Percentiles rank a stretch among this genome's conserved stretches.
Conservation (phyloP, 2,329 filamentous ascomycete genomes). For the Xylariaceae sp. region DNA sequence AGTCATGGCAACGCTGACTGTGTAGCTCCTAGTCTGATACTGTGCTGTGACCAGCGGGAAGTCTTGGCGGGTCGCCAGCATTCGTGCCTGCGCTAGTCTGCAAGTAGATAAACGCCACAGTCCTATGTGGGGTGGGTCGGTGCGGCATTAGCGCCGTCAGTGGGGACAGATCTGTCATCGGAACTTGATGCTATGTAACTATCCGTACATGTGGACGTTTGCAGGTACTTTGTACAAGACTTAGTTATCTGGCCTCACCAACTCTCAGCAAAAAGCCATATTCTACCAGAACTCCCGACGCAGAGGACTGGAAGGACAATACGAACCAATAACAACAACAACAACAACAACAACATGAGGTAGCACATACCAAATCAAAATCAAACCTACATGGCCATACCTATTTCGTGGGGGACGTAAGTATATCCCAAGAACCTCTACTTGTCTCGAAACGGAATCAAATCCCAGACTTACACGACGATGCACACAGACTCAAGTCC, state of each 20-base stretch:
- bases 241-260: constrained; percentile 5
- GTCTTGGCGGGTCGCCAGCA: too few relatives aligned
- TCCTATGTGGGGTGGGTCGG: too few relatives aligned
- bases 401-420: constrained; percentile 44
- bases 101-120: too few relatives aligned
- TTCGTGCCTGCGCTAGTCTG: too few relatives aligned
- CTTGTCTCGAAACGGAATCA: background rate
- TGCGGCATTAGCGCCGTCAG: background rate
- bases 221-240: too few relatives aligned
- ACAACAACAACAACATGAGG: constrained; percentile 9
- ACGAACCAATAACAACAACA: background rate
- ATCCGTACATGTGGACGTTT: too few relatives aligned
- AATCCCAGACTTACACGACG: constrained; percentile 7
- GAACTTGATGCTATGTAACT: too few relatives aligned
- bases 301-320: background rate
- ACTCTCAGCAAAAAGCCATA: background rate
- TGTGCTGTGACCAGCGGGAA: too few relatives aligned
- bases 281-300: background rate
- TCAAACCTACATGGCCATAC: constrained; percentile 28
- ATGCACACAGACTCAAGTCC: constrained; percentile 44
- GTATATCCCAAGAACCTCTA: constrained; percentile 27
- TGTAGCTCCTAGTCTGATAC: too few relatives aligned
- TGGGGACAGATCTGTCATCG: background rate
- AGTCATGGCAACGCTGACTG: too few relatives aligned
- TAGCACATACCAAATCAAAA: constrained; percentile 5